Base-by-base conservation (phyloP, 441 rosid species). In the Pelargonium fulgidum region DNA sequence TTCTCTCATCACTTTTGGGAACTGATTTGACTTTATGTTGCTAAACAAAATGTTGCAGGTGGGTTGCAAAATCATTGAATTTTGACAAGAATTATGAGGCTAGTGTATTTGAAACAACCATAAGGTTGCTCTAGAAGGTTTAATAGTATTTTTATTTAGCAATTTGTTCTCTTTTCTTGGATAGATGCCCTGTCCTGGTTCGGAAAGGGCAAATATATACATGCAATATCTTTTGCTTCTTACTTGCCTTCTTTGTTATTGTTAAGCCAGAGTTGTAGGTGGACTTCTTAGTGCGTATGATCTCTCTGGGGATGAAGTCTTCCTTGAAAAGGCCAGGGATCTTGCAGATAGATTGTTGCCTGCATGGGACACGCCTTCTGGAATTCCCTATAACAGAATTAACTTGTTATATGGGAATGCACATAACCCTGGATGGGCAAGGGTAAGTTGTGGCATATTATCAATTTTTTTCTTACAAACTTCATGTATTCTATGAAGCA, bases 351-450 rank as follows among this genome's bases (percentile, higher is more conserved):
- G 59, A 22, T 16, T 52, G 19, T 14, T 52, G 59, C 59, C 59
- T 52, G 59, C 59, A n/a, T 52, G 59, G 59, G 59, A 52, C 59
- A 52, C 59, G 19, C 59, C 59, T 52, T 52, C 59, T 14, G 59
- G 59, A 52, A 52, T 52, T 52, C 59, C 59, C 59, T 52, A 52
- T 14, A 52, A 52, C 19, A 52, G 59, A 22, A 52, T 52, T 52
- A 52, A 52, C 20, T 52, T 52, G 59, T 52, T 52, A 52, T 17
- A 52, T 52, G 59, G 59, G 59, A 52, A 52, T 52, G 59, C 59
- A n/a, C 59, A 52, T 52, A 52, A 52, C 59, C 17, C 17, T 52
- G 17, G 59, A 52, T 52, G 59, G 59, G 17, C 59, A 13, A 14
- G 59, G 16, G 59, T 52, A 52, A 52, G 59, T 52, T 52, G 19